Conservation (phyloP, 495 filamentous ascomycete species). For the Aspergillus conjunctus region DNA sequence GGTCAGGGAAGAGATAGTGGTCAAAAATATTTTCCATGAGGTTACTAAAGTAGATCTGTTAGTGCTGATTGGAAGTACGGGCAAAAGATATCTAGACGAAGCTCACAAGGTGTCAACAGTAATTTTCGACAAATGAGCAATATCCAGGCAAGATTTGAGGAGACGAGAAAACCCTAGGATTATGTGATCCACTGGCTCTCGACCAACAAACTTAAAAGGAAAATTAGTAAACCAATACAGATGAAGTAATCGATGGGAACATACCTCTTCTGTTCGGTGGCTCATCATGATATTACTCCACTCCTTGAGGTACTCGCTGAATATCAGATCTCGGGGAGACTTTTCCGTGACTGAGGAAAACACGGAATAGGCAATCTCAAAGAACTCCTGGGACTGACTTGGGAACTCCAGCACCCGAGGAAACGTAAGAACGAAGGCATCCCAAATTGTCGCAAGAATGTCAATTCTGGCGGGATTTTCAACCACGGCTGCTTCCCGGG, state of each 20-base stretch:
- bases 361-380: constrained; percentile 51
- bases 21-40: constrained; percentile 64
- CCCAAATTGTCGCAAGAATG: constrained; percentile 54
- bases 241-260: constrained; percentile 3
- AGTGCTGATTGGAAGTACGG: constrained; percentile 1
- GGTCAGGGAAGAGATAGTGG: constrained; percentile 69
- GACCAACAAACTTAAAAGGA: constrained; percentile 49
- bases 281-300: constrained; percentile 59
- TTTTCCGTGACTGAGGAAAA: constrained; percentile 58
- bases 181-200: constrained; percentile 51
- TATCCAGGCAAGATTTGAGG: constrained; percentile 51
- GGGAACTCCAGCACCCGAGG: constrained; percentile 47
- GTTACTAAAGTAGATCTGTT: constrained; percentile 19
- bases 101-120: constrained; percentile 44
- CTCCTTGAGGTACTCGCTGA: constrained; percentile 50
- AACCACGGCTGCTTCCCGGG: constrained; percentile 10
- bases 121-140: constrained; percentile 46
- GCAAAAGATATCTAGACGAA: constrained; percentile 1
- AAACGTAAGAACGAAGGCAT: constrained; percentile 51
- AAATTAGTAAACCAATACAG: constrained; percentile 6
- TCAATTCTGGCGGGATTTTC: constrained; percentile 39
- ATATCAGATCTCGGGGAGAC: constrained; percentile 50
- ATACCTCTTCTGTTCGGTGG: constrained; percentile 55
- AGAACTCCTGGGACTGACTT: constrained; percentile 57
- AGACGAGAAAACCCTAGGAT: constrained; percentile 51